A percentile compares a stretch with the other conserved stretches of the same genome.
phyloP scores from a whole-genome alignment of 2,329 filamentous ascomycete genomes.

The Aureobasidium sp. region DNA sequence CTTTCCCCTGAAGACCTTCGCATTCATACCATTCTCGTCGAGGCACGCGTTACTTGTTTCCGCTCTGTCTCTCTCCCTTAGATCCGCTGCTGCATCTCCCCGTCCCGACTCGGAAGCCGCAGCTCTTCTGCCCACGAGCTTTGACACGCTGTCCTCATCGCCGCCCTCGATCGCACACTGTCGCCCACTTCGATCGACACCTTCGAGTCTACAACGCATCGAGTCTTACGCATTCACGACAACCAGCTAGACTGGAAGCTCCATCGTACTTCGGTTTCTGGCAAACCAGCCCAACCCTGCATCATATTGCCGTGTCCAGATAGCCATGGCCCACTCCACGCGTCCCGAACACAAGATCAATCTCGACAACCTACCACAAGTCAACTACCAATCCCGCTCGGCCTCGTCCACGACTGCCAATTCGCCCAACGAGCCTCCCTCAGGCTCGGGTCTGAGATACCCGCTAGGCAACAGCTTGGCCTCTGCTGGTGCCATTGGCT shows the following conservation, averaged over 20 bases:
- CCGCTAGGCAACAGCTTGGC: constrained; percentile 60
- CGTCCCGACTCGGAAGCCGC: neutral
- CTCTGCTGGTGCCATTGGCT: constrained; percentile 40
- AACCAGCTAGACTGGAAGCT: constrained; percentile 7
- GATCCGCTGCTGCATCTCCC: neutral
- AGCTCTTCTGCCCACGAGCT: neutral
- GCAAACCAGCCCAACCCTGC: neutral
- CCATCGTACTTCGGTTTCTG: neutral
- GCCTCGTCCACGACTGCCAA: constrained; percentile 71
- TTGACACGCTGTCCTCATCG: constrained; percentile 9
- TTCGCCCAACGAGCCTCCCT: constrained; percentile 67
- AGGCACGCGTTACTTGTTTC: neutral
- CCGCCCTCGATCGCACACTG: neutral
- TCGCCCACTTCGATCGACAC: neutral
- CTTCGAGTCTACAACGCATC: neutral
- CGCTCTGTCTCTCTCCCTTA: neutral
- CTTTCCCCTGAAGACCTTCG: constrained; percentile 9
- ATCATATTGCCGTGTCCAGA: neutral
- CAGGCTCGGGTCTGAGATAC: constrained; percentile 54
- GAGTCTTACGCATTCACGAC: neutral
- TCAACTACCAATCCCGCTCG: constrained; percentile 61
- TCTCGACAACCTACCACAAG: constrained; percentile 68
- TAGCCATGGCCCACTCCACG: constrained; percentile 73
- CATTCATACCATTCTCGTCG: constrained; percentile 1
- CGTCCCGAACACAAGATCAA: constrained; percentile 76